Conservation (phyloP, 495 filamentous ascomycete genomes). For the Aspergillus nidulans region DNA sequence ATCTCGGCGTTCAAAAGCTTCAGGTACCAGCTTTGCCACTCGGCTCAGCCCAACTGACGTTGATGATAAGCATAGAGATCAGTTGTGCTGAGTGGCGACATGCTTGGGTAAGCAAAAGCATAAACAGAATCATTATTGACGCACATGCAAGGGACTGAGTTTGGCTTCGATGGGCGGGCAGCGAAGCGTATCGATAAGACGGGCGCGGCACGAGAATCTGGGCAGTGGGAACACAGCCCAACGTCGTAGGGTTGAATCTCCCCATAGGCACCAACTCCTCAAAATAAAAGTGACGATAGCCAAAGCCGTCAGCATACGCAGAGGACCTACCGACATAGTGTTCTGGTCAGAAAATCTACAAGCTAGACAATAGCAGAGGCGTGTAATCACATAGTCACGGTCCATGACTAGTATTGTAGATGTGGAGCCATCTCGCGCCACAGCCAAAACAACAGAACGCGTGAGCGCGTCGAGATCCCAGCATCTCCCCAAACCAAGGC, state of each 20-base stretch:
- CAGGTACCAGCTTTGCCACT: constrained; percentile 8
- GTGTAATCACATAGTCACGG: no score
- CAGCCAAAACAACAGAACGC: constrained; percentile 25
- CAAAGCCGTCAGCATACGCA: no score
- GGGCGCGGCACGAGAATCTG: no score
- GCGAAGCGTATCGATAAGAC: constrained; percentile 13
- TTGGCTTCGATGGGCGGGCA: constrained; percentile 9
- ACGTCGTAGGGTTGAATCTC: no score
- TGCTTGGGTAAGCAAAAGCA: constrained; percentile 3
- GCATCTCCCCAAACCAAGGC: constrained; percentile 16
- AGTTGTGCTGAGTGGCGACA: constrained; percentile 4
- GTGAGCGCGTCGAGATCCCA: constrained; percentile 17
- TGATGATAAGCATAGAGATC: neutral
- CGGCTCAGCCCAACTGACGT: neutral
- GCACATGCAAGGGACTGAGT: constrained; percentile 27
- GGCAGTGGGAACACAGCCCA: no score
- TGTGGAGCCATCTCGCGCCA: no score
- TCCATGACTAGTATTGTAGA: no score
- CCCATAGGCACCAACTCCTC: no score
- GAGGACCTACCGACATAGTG: no score
- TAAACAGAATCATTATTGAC: constrained; percentile 12
- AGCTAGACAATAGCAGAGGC: no score
- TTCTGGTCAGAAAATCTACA: no score
- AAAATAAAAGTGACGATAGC: no score
- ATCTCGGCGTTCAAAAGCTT: neutral